Evolutionary conservation across 2,329 filamentous ascomycete species (phyloP), one percentile per base, ranked within the genome.

Genomic region (Calycina marina): DNA sequence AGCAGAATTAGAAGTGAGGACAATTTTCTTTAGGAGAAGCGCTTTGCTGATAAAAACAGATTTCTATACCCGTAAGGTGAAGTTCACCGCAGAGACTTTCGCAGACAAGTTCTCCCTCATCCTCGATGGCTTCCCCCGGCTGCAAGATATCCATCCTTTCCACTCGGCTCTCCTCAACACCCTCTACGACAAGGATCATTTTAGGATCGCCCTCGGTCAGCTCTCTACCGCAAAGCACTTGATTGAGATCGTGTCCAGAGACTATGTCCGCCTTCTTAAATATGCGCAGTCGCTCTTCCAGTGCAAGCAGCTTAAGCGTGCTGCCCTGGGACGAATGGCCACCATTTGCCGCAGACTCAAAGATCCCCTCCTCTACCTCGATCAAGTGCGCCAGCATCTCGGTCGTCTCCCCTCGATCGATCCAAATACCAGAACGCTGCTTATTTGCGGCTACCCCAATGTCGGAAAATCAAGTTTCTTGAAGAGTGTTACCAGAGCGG

Each of bases 321-420:
- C 92, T 31, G 92, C 81, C 6, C 72, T 98, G 32, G 90, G 90
- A 66, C 85, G 90, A 54, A 96, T 98, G 90, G 90, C 88, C 43
- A 98, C 90, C 12, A 84, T 98, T 50, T 84, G 84, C 62, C 90
- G 85, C 65, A 76, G 86, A 42, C 65, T 98, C 41, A 94, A 93
- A 61, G 90, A 98, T 49, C 84, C 90, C 34, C 71, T 98, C 30
- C 67, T 92, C 42, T 98, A 96, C 58, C 74, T 98, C 38, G 90
- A 98, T 60, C 86, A 96, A 61, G 84, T 93, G 43, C 77, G 90
- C 46, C 88, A 96, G 65, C 92, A 98, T 64, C 66, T 98, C 53
- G 90, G 88, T 40, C 86, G 90, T 78, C 74, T 98, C 44, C 92
- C 90, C 4, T 77, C 86, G n/a, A 98, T 98, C 56, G 92, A 98